These are phyloP conservation scores for Fagus sylvatica DNA, from an alignment of 306 rosid genomes.

Conservation along the genomic window DNA sequence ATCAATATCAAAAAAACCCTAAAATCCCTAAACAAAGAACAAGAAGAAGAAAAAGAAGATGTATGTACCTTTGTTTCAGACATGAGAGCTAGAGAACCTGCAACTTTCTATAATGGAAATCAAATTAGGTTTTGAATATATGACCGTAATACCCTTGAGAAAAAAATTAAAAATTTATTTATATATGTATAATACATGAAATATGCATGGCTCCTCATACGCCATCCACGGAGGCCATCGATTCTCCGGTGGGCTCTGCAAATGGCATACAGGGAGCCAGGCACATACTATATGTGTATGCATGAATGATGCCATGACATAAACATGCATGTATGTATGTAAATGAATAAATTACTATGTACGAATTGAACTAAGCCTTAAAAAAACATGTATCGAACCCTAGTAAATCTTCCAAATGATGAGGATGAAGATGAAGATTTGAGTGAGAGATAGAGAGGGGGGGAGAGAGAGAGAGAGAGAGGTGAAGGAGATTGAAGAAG, in stretches of 20 bases:
- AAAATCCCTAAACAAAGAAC: not conserved
- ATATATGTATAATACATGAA: slow-evolving; percentile 27
- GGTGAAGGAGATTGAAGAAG: slow-evolving; percentile 25
- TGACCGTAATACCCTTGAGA: slow-evolving; percentile 3
- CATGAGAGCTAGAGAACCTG: not conserved
- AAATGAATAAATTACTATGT: not conserved
- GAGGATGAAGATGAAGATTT: slow-evolving; percentile 16
- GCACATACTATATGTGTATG: slow-evolving; percentile 47
- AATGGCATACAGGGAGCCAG: slow-evolving; percentile 99
- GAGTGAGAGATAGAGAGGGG: slow-evolving; percentile 15
- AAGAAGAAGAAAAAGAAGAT: not conserved
- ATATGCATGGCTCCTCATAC: slow-evolving; percentile 99
- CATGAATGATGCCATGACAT: slow-evolving; percentile 18
- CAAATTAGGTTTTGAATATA: not conserved
- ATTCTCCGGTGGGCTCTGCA: slow-evolving; percentile 66
- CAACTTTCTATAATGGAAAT: not conserved
- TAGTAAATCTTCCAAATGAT: not conserved
- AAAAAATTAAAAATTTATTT: not conserved
- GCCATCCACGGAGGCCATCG: slow-evolving; percentile 93
- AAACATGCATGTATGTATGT: too few relatives aligned
- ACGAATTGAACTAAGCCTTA: not conserved
- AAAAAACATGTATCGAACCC: not conserved
- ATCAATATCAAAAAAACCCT: slow-evolving; percentile 10
- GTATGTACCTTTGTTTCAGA: slow-evolving; percentile 12
- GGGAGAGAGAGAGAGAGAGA: slow-evolving; percentile 17